Evolutionary conservation across 176 grass and related monocot species (phyloP).

Genomic region (Miscanthus lutarioriparius): DNA sequence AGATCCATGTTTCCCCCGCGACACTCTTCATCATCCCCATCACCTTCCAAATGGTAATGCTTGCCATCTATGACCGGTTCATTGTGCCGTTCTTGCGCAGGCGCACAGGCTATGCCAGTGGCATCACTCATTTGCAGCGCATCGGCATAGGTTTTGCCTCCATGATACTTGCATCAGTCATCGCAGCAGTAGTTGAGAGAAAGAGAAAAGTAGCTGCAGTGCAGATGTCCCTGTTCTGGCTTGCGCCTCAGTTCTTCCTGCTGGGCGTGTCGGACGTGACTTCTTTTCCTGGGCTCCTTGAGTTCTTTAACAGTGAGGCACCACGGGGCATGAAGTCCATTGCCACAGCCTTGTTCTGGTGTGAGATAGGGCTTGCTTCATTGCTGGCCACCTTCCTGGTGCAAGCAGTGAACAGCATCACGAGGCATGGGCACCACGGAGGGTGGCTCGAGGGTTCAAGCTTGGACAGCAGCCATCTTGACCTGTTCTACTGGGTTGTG

Average conservation of each 20-base stretch:
- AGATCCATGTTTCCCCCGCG: conserved; percentile 50
- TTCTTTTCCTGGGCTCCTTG: conserved; percentile 62
- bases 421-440: conserved; percentile 21
- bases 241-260: conserved; percentile 51
- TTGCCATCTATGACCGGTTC: conserved; percentile 49
- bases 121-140: conserved; percentile 51
- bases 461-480: conserved; percentile 62
- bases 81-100: conserved; percentile 39
- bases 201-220: conserved; percentile 35
- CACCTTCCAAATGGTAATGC: conserved; percentile 52
- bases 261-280: conserved; percentile 59
- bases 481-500: conserved; percentile 71
- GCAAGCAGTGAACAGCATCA: conserved; percentile 43
- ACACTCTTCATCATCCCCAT: conserved; percentile 56
- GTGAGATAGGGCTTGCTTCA: conserved; percentile 45
- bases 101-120: conserved; percentile 42
- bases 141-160: conserved; percentile 40
- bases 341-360: conserved; percentile 61
- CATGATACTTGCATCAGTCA: conserved; percentile 25
- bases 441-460: conserved; percentile 70
- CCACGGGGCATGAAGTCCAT: conserved; percentile 63
- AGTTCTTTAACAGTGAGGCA: conserved; percentile 69
- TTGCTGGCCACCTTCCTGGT: conserved; percentile 52
- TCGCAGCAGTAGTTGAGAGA: conserved; percentile 46
- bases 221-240: conserved; percentile 64